Percentiles rank a stretch among this genome's conserved stretches.
phyloP scores from a whole-genome alignment of 164 flowering plant genomes.

The Magnolia sinica region DNA sequence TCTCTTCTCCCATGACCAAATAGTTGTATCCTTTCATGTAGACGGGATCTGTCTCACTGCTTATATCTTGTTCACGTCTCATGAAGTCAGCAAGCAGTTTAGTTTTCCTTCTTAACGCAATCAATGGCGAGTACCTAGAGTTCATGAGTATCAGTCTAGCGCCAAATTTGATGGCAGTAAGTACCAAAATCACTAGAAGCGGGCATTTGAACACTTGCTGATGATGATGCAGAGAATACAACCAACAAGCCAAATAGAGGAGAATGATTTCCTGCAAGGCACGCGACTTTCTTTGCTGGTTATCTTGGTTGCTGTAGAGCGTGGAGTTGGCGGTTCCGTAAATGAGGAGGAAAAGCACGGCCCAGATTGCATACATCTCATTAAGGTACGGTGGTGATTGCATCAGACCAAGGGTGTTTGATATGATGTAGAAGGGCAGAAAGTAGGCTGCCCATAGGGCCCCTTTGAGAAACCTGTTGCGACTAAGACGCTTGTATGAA shows the following conservation, averaged over 20 bases:
- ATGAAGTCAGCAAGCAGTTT: slow-evolving; percentile 1
- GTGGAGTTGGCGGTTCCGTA: not conserved
- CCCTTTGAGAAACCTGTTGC: not conserved
- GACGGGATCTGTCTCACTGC: not conserved
- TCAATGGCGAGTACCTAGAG: not conserved
- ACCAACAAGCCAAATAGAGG: not conserved
- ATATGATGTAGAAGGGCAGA: not conserved
- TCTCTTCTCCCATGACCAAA: not conserved
- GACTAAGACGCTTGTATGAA: not conserved
- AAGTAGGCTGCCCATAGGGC: not conserved
- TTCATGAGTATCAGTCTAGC: not conserved
- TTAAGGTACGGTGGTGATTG: not conserved
- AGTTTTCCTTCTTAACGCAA: not conserved
- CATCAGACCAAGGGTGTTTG: not conserved
- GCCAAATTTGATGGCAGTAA: not conserved
- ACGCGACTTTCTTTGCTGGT: not conserved
- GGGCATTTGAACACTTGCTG: not conserved
- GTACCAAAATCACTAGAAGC: not conserved
- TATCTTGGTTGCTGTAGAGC: not conserved
- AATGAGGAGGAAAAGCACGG: not conserved
- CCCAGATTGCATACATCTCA: not conserved
- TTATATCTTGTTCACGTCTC: not conserved
- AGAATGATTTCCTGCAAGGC: not conserved
- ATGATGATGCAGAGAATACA: not conserved
- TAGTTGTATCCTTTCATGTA: slow-evolving; percentile 4